These are phyloP conservation scores for Aspergillus cristatus DNA, from an alignment of 495 filamentous ascomycete genomes.

Conservation along the genomic window DNA sequence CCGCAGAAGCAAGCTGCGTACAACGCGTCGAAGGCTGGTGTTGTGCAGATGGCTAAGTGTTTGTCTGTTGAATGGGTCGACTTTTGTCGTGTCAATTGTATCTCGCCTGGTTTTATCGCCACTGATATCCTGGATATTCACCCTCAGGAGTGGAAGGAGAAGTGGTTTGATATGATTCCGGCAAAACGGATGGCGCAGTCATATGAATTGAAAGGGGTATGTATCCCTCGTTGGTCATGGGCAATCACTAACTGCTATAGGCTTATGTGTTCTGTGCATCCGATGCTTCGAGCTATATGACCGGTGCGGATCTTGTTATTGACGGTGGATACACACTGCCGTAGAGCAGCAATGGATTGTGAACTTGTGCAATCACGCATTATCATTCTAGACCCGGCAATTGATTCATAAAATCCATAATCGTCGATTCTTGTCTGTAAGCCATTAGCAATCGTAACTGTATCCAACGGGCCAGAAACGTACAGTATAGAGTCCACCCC, in stretches of 20 bases:
- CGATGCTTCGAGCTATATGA: conserved; percentile 26
- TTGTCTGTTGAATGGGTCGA: conserved; percentile 27
- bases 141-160: conserved; percentile 12
- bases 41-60: conserved; percentile 21
- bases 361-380: background rate
- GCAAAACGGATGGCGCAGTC: conserved; percentile 17
- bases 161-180: conserved; percentile 21
- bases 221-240: conserved; percentile 1
- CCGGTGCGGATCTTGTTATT: conserved; percentile 21
- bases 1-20: conserved; percentile 36
- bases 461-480: background rate
- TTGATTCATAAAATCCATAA: conserved; percentile 15
- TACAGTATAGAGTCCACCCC: conserved; percentile 10
- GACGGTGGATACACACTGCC: conserved; percentile 23
- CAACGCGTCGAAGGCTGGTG: conserved; percentile 28
- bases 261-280: conserved; percentile 23
- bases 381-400: conserved; percentile 5
- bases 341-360: conserved; percentile 2
- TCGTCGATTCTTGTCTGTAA: conserved; percentile 11
- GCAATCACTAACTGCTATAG: background rate
- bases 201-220: conserved; percentile 22
- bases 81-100: conserved; percentile 30
- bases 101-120: conserved; percentile 34
- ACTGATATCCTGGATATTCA: conserved; percentile 22
- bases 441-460: background rate